Percentiles rank a stretch among this genome's conserved stretches.
phyloP scores from a whole-genome alignment of 164 flowering plant species.

The Nymphaea colorata region DNA sequence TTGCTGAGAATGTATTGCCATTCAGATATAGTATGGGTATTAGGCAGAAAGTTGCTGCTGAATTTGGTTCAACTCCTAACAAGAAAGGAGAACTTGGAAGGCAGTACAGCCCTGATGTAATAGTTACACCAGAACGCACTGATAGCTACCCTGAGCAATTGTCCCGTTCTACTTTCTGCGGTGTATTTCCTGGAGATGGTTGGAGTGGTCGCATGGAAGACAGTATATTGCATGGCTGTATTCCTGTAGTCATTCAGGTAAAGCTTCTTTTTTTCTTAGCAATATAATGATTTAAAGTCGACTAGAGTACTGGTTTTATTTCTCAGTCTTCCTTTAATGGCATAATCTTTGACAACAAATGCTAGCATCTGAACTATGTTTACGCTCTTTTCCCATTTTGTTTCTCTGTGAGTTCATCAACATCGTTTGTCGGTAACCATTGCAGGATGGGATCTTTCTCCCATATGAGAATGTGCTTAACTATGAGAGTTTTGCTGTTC shows the following conservation, averaged over 20 bases:
- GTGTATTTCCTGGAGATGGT: slow-evolving; percentile 97
- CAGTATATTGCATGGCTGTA: slow-evolving; percentile 87
- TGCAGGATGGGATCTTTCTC: slow-evolving; percentile 85
- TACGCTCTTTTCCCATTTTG: too few relatives aligned
- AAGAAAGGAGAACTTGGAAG: slow-evolving; percentile 84
- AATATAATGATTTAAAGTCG: too few relatives aligned
- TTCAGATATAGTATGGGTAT: slow-evolving; percentile 98
- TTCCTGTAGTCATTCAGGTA: slow-evolving; percentile 98
- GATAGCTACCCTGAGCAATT: slow-evolving; percentile 45
- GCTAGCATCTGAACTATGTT: too few relatives aligned
- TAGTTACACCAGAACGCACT: slow-evolving; percentile 68
- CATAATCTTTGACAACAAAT: too few relatives aligned
- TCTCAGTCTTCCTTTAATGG: too few relatives aligned
- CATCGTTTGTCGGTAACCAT: too few relatives aligned
- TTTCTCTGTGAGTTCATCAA: too few relatives aligned
- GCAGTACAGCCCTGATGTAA: slow-evolving; percentile 71
- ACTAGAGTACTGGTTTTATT: too few relatives aligned
- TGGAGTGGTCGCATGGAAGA: slow-evolving; percentile 99
- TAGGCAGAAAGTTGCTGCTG: slow-evolving; percentile 84
- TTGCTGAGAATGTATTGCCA: neutral
- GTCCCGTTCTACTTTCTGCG: slow-evolving; percentile 80
- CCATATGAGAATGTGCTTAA: slow-evolving; percentile 91
- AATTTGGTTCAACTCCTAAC: slow-evolving; percentile 81
- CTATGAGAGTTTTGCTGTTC: slow-evolving; percentile 88
- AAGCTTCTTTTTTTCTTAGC: too few relatives aligned